Percentiles rank a stretch among this genome's conserved stretches.
phyloP scores from a whole-genome alignment of 768 basidiomycete genomes.

The Cyclocybe cylindracea region DNA sequence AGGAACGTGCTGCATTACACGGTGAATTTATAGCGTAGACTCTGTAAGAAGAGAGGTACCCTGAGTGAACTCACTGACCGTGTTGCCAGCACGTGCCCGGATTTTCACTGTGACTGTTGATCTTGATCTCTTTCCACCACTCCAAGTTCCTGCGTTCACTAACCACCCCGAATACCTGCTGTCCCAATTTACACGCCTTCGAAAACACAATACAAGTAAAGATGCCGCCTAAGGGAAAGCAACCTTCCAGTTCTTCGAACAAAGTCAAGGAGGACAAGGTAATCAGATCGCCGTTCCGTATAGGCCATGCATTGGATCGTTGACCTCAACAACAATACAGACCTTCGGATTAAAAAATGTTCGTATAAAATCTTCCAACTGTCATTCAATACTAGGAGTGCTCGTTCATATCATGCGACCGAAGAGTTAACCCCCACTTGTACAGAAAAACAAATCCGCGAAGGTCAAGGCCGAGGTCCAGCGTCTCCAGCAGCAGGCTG shows the following conservation, averaged over 20 bases:
- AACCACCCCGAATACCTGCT: too few relatives aligned
- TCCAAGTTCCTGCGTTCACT: too few relatives aligned
- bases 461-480: slow-evolving; percentile 89
- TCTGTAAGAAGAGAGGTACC: too few relatives aligned
- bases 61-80: too few relatives aligned
- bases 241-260: slow-evolving; percentile 54
- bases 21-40: too few relatives aligned
- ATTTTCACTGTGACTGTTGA: too few relatives aligned
- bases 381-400: not conserved
- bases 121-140: too few relatives aligned
- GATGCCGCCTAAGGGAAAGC: slow-evolving; percentile 86
- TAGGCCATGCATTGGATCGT: slow-evolving; percentile 23
- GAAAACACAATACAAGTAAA: not conserved
- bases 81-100: too few relatives aligned
- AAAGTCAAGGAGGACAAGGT: slow-evolving; percentile 87
- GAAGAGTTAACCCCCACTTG: not conserved
- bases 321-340: slow-evolving; percentile 35
- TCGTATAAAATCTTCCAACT: slow-evolving; percentile 25
- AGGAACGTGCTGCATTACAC: too few relatives aligned
- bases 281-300: slow-evolving; percentile 27
- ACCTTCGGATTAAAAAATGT: slow-evolving; percentile 92
- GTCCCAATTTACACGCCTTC: not conserved
- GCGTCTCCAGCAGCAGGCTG: slow-evolving; percentile 75
- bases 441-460: slow-evolving; percentile 90
- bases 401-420: not conserved